Evolutionary conservation across 257 asterid species (phyloP).

Genomic region (Primulina tabacum): DNA sequence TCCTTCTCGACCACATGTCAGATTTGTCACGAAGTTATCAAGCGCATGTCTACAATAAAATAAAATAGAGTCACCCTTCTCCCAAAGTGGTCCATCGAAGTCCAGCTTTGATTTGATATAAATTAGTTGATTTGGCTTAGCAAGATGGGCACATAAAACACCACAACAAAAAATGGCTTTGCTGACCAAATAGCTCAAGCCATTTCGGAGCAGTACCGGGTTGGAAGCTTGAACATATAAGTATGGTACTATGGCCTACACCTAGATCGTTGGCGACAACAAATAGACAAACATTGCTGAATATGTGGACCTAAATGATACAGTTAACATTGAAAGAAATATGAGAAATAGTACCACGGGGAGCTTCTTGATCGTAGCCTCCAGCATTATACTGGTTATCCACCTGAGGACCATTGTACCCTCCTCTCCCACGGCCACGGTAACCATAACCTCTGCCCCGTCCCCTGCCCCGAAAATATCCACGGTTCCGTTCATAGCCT

Average conservation of each 20-base stretch:
- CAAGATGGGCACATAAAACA: not conserved
- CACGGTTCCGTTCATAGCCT: slow-evolving; percentile 59
- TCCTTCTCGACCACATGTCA: not conserved
- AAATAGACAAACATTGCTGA: not conserved
- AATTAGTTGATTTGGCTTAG: not conserved
- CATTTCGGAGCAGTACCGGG: not conserved
- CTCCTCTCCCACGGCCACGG: slow-evolving; percentile 90
- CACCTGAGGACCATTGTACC: slow-evolving; percentile 56
- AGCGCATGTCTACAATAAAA: not conserved
- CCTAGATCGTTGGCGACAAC: not conserved
- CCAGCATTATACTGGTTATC: slow-evolving; percentile 52
- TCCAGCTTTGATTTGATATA: not conserved
- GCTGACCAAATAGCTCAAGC: slow-evolving; percentile 1
- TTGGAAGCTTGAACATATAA: not conserved
- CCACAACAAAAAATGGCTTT: not conserved
- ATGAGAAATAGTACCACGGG: slow-evolving; percentile 40
- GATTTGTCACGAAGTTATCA: not conserved
- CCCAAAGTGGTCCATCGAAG: not conserved
- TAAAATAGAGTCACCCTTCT: not conserved
- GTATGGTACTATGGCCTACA: not conserved
- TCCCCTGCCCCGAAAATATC: slow-evolving; percentile 73
- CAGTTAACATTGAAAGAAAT: not conserved
- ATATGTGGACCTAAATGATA: not conserved
- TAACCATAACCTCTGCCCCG: slow-evolving; percentile 70
- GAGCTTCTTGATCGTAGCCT: slow-evolving; percentile 70